Conservation (phyloP, 2,329 filamentous ascomycete species). For the Lomentospora prolificans region DNA sequence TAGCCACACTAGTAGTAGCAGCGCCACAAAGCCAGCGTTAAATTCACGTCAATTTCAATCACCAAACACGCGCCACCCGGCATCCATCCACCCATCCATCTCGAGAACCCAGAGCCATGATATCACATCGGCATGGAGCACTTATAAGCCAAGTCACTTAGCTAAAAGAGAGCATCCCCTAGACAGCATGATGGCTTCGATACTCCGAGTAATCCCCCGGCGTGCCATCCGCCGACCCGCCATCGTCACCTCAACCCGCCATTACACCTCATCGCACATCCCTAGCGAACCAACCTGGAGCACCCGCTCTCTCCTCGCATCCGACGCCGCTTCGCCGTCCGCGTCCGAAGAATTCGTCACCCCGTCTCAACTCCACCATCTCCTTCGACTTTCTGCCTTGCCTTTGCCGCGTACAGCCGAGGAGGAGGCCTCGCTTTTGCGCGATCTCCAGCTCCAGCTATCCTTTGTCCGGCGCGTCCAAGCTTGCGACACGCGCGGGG, state of each 20-base stretch:
- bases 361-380: conserved; percentile 62
- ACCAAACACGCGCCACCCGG: no score
- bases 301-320: conserved; percentile 63
- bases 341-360: conserved; percentile 40
- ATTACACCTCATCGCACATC: conserved; percentile 28
- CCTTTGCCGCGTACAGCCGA: conserved; percentile 53
- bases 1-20: no score
- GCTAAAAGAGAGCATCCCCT: no score
- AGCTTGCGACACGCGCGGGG: conserved; percentile 56
- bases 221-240: conserved; percentile 5
- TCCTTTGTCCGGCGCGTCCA: conserved; percentile 87
- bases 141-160: no score
- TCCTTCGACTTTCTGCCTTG: conserved; percentile 82
- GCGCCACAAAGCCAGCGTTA: no score
- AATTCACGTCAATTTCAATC: no score
- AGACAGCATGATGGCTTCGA: no score
- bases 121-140: no score
- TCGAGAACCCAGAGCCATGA: no score
- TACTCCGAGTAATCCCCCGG: no score
- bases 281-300: conserved; percentile 75
- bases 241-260: conserved; percentile 9
- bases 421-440: conserved; percentile 62
- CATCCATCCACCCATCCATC: no score
- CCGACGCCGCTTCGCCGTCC: conserved; percentile 17
- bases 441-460: conserved; percentile 70